phyloP scores from a whole-genome alignment of 1,284 basidiomycete species.

The Microstroma glucosiphilum region DNA sequence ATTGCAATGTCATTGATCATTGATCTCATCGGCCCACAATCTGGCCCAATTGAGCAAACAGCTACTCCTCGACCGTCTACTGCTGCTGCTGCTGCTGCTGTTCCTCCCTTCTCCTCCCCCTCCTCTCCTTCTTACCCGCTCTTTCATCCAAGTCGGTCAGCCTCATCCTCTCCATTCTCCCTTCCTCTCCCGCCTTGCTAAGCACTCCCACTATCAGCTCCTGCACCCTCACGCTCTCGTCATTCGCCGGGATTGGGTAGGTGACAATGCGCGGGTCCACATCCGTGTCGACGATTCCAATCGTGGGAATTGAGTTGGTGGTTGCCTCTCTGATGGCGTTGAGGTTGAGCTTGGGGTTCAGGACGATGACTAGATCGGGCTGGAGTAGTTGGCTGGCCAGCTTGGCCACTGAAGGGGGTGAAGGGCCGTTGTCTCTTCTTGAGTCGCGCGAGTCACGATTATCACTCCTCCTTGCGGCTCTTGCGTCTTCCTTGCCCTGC shows the following conservation, averaged over 20 bases:
- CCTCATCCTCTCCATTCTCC: constrained; percentile 12
- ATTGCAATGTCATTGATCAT: too few species aligned
- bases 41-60: too few species aligned
- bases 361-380: constrained; percentile 80
- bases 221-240: constrained; percentile 82
- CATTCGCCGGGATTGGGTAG: constrained; percentile 96
- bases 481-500: constrained; percentile 11
- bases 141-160: background rate
- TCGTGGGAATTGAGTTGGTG: constrained; percentile 52
- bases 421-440: background rate
- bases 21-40: too few species aligned
- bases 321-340: constrained; percentile 53
- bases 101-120: background rate
- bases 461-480: background rate
- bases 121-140: background rate
- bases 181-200: constrained; percentile 69
- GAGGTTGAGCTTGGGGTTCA: constrained; percentile 78
- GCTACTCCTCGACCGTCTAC: background rate
- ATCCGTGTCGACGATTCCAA: constrained; percentile 79
- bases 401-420: constrained; percentile 11
- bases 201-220: constrained; percentile 85
- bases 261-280: constrained; percentile 93
- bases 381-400: constrained; percentile 61
- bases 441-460: background rate
- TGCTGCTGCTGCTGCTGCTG: constrained; percentile 4